phyloP scores from a whole-genome alignment of 2,329 filamentous ascomycete species.

The Fusarium sarcochroum region DNA sequence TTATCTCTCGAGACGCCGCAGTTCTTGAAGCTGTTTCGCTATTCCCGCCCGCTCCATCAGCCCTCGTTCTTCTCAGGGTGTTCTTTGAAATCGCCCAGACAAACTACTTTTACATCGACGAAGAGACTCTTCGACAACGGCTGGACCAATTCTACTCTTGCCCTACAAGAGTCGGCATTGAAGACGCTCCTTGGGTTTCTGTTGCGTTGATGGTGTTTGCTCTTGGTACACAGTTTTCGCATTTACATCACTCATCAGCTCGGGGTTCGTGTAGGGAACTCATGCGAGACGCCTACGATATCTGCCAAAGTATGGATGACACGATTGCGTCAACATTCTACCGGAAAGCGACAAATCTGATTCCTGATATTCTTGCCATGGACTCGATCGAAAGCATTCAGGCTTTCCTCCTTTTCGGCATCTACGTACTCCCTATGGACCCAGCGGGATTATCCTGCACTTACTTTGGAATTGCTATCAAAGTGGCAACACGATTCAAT shows the following conservation, averaged over 20 bases:
- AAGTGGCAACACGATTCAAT: slow-evolving; percentile 35
- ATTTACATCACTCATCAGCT: slow-evolving; percentile 18
- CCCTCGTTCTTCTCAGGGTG: slow-evolving; percentile 32
- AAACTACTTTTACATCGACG: slow-evolving; percentile 46
- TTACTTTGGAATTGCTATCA: slow-evolving; percentile 44
- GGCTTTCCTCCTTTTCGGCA: slow-evolving; percentile 38
- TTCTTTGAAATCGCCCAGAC: slow-evolving; percentile 45
- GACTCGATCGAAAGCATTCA: slow-evolving; percentile 40
- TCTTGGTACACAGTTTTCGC: slow-evolving; percentile 42
- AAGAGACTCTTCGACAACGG: slow-evolving; percentile 29
- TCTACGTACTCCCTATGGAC: slow-evolving; percentile 39
- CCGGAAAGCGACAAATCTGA: slow-evolving; percentile 21
- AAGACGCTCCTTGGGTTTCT: slow-evolving; percentile 40
- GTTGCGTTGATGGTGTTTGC: slow-evolving; percentile 43
- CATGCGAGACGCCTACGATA: slow-evolving; percentile 14
- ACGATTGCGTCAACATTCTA: slow-evolving; percentile 34
- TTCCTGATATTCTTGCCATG: slow-evolving; percentile 36
- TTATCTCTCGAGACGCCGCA: slow-evolving; percentile 17
- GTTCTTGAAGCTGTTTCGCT: slow-evolving; percentile 35
- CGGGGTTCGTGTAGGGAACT: background rate
- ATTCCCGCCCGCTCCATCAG: slow-evolving; percentile 33
- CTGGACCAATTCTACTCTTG: slow-evolving; percentile 38
- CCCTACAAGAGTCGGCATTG: background rate
- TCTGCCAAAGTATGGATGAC: slow-evolving; percentile 37
- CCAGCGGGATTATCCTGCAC: slow-evolving; percentile 41